Percentiles rank a stretch among this genome's conserved stretches.
phyloP scores from a whole-genome alignment of 1,284 basidiomycete genomes.

The Peniophora sp. region DNA sequence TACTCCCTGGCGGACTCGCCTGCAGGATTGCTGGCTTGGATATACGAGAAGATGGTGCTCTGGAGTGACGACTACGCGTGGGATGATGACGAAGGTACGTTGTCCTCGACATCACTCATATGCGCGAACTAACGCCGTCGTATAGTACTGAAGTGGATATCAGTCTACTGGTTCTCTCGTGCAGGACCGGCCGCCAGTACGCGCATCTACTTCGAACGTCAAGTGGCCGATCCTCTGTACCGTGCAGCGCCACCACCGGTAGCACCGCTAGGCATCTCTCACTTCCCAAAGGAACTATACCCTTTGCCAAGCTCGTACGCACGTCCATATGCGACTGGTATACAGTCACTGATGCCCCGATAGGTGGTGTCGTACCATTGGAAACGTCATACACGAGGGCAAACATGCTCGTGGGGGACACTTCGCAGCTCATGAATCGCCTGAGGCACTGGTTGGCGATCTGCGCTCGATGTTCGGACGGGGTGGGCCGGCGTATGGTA shows the following conservation, averaged over 20 bases:
- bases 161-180: constrained; percentile 51
- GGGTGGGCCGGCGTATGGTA: constrained; percentile 5
- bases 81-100: constrained; percentile 38
- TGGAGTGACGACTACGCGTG: constrained; percentile 45
- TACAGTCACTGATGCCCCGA: background rate
- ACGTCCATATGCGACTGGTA: background rate
- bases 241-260: constrained; percentile 11
- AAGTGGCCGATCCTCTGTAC: background rate
- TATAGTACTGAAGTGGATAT: constrained; percentile 52
- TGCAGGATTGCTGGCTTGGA: constrained; percentile 46
- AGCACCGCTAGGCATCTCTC: constrained; percentile 39
- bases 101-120: background rate
- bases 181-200: constrained; percentile 44
- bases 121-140: background rate
- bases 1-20: constrained; percentile 47
- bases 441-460: constrained; percentile 6
- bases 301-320: constrained; percentile 20
- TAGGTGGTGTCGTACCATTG: constrained; percentile 4
- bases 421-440: constrained; percentile 13
- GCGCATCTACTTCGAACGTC: constrained; percentile 44
- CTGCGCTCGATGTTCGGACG: constrained; percentile 10
- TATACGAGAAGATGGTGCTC: constrained; percentile 45
- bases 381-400: constrained; percentile 8
- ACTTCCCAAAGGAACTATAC: constrained; percentile 38
- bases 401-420: constrained; percentile 11